Evolutionary conservation across 371 early-diverging fungal genomes (phyloP).

Genomic region (Mucor saturninus): DNA sequence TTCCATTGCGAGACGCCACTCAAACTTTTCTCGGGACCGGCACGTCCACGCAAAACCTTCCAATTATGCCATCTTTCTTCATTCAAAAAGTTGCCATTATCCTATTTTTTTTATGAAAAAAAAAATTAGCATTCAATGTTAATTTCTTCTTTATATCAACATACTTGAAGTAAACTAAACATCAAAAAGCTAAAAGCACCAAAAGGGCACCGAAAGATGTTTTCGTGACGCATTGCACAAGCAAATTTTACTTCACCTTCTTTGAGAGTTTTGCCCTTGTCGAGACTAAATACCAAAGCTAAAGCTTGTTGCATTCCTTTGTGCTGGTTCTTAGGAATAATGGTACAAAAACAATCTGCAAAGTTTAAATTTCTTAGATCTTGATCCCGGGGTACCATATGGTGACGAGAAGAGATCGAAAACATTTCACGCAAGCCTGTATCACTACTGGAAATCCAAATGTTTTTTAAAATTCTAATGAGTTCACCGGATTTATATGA

Average conservation of each 20-base stretch:
- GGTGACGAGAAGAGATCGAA: constrained; percentile 9
- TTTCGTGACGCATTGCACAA: background rate
- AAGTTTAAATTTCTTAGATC: constrained; percentile 14
- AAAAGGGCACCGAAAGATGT: constrained; percentile 9
- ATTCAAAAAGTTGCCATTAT: background rate
- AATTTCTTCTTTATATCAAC: background rate
- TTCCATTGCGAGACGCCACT: too few relatives aligned
- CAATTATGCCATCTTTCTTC: background rate
- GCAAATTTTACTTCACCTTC: too few relatives aligned
- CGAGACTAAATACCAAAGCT: background rate
- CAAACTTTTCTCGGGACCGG: too few relatives aligned
- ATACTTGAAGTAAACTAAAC: constrained; percentile 1
- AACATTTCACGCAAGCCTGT: background rate
- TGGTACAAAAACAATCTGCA: constrained; percentile 12
- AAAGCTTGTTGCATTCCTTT: constrained; percentile 12
- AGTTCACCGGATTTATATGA: constrained; percentile 33
- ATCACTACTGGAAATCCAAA: constrained; percentile 34
- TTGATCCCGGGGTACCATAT: constrained; percentile 19
- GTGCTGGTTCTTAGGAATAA: constrained; percentile 8
- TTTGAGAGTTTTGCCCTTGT: too few relatives aligned
- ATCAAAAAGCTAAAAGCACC: constrained; percentile 17
- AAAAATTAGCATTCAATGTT: background rate
- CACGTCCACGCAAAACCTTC: background rate
- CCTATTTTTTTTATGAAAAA: background rate
- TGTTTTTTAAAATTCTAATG: constrained; percentile 38